A percentile compares a stretch with the other conserved stretches of the same genome.
Conservation (phyloP, 139 green algal species). For the Astrephomene gubernaculifera region DNA sequence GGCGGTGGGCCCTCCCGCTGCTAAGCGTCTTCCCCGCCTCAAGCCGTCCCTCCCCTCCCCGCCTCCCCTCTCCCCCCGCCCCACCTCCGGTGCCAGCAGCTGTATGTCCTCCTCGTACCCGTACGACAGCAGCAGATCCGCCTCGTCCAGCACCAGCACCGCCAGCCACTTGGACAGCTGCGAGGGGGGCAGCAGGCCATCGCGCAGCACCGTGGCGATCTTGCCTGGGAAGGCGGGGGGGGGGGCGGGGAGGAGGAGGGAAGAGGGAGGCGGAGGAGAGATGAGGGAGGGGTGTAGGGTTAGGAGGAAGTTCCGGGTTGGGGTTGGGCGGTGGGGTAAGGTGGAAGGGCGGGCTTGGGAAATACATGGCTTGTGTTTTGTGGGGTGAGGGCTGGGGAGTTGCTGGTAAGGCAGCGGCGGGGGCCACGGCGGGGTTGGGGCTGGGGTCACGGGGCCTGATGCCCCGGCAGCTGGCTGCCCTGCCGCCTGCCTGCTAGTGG, state of each 20-base stretch:
- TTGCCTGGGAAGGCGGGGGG: conserved; percentile 48
- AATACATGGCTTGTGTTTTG: too few relatives aligned
- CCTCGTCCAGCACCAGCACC: conserved; percentile 94
- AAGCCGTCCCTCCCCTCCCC: not conserved
- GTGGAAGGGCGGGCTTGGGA: too few relatives aligned
- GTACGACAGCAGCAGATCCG: conserved; percentile 95
- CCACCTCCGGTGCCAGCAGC: conserved; percentile 68
- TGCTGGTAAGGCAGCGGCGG: too few relatives aligned
- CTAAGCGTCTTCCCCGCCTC: too few relatives aligned
- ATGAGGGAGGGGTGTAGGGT: not conserved
- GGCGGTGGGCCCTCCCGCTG: too few relatives aligned
- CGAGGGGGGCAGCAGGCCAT: conserved; percentile 60
- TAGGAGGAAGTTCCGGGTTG: not conserved
- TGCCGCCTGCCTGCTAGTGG: too few relatives aligned
- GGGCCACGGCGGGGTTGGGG: too few relatives aligned
- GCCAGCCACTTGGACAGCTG: conserved; percentile 50
- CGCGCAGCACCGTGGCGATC: conserved; percentile 65
- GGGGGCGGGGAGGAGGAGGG: not conserved
- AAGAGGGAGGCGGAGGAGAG: not conserved
- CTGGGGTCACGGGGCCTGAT: too few relatives aligned
- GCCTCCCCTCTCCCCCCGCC: not conserved
- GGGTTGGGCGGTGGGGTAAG: not conserved
- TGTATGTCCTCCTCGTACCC: conserved; percentile 91
- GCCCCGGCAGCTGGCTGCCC: too few relatives aligned
- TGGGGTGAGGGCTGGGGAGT: too few relatives aligned